Conservation (phyloP, 225 moss, liverwort and hornwort species). For the Lunularia cruciata region DNA sequence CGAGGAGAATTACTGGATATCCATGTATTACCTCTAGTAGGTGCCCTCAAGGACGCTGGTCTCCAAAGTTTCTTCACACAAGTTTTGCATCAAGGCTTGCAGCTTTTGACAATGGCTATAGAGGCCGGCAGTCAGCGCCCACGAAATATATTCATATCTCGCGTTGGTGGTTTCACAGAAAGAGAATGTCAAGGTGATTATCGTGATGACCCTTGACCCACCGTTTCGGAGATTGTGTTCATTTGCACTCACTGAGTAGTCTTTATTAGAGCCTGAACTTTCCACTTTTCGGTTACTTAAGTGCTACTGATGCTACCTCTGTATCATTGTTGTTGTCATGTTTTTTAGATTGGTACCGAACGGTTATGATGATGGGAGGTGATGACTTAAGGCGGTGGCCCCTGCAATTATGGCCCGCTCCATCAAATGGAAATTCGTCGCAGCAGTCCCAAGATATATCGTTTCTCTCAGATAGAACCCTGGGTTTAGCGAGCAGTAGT, state of each 20-base stretch:
- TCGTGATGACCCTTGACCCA: too few species aligned
- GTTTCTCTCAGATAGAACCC: slow-evolving; percentile 68
- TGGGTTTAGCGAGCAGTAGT: slow-evolving; percentile 72
- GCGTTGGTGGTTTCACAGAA: slow-evolving; percentile 78
- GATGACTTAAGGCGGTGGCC: slow-evolving; percentile 88
- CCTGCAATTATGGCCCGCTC: slow-evolving; percentile 64
- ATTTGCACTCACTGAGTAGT: too few species aligned
- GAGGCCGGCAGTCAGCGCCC: slow-evolving; percentile 77
- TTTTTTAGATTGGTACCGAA: slow-evolving; percentile 87
- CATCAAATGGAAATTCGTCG: slow-evolving; percentile 48
- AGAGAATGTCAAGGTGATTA: slow-evolving; percentile 87
- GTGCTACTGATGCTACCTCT: too few species aligned
- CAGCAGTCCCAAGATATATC: slow-evolving; percentile 54
- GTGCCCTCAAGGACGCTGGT: slow-evolving; percentile 55
- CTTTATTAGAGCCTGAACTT: too few species aligned
- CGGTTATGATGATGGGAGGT: slow-evolving; percentile 66
- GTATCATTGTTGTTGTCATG: too few species aligned
- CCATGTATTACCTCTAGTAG: slow-evolving; percentile 64
- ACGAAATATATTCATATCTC: slow-evolving; percentile 75
- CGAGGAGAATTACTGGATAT: slow-evolving; percentile 91
- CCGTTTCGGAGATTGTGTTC: too few species aligned
- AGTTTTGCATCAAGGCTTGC: slow-evolving; percentile 86
- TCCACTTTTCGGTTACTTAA: too few species aligned
- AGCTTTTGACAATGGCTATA: slow-evolving; percentile 73
- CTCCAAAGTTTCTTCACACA: slow-evolving; percentile 66